A percentile compares a stretch with the other conserved stretches of the same genome.
Evolutionary conservation across 345 rosid species (phyloP).

Genomic region (Salix arbutifolia): DNA sequence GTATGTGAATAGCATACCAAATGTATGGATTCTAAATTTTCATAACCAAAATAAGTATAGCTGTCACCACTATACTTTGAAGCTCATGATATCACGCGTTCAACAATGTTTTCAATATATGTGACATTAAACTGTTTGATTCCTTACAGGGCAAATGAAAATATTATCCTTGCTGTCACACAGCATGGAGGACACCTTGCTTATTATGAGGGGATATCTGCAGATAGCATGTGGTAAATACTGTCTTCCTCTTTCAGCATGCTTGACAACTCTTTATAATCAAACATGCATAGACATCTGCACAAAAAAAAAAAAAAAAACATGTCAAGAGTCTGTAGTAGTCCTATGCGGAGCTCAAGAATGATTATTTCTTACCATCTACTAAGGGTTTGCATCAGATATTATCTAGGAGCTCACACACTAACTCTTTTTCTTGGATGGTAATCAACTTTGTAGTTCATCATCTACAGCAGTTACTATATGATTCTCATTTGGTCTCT

Average conservation of each 20-base stretch:
- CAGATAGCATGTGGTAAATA: slow-evolving; percentile 35
- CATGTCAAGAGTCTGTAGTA: no score
- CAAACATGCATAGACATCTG: no score
- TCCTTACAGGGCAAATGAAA: slow-evolving; percentile 26
- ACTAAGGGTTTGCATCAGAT: no score
- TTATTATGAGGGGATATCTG: slow-evolving; percentile 33
- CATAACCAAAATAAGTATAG: not conserved
- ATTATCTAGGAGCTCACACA: no score
- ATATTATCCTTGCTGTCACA: slow-evolving; percentile 35
- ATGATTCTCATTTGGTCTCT: no score
- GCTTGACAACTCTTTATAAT: no score
- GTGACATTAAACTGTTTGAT: not conserved
- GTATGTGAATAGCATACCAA: not conserved
- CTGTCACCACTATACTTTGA: not conserved
- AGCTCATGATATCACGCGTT: not conserved
- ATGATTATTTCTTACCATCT: no score
- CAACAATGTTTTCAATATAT: not conserved
- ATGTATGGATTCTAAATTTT: not conserved
- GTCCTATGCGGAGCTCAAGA: no score
- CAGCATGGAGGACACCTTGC: slow-evolving; percentile 42
- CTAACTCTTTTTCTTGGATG: no score
- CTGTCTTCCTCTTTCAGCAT: not conserved
- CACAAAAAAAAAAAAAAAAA: no score
- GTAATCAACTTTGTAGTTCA: no score
- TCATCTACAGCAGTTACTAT: no score